These are phyloP conservation scores for Saccharomycopsis sp. DNA, from an alignment of 805 yeast species.

Conservation along the genomic window DNA sequence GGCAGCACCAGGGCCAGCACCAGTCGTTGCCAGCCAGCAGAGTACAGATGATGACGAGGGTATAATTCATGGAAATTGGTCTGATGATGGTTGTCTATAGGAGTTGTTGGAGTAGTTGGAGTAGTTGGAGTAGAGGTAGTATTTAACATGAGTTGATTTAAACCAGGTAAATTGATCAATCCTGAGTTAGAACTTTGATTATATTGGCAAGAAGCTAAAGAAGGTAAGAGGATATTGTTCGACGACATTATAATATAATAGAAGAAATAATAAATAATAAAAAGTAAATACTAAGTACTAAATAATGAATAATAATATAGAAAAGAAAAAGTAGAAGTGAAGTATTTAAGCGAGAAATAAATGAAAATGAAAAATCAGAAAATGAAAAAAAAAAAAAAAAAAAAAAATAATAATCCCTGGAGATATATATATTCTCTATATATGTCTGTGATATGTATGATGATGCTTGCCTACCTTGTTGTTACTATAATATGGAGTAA, in stretches of 20 bases:
- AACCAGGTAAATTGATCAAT: slow-evolving; percentile 10
- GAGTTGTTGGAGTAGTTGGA: slow-evolving; percentile 2
- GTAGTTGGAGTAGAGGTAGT: background rate
- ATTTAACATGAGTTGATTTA: slow-evolving; percentile 10
- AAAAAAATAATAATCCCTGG: background rate
- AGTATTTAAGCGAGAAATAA: background rate
- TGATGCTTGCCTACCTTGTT: too few relatives aligned
- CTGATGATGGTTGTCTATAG: slow-evolving; percentile 21
- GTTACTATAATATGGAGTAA: too few relatives aligned
- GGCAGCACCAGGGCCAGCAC: too few relatives aligned
- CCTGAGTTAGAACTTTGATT: background rate
- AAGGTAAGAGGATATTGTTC: slow-evolving; percentile 12
- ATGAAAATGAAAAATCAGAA: background rate
- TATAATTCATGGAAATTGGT: slow-evolving; percentile 28
- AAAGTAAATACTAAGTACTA: background rate
- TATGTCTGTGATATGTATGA: too few relatives aligned
- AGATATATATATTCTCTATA: too few relatives aligned
- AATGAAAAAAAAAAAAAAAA: background rate
- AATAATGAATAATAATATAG: background rate
- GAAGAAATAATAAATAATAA: background rate
- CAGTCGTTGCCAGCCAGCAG: too few relatives aligned
- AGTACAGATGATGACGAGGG: background rate
- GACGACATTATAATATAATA: slow-evolving; percentile 1
- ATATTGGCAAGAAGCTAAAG: background rate
- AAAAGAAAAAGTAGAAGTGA: background rate